Evolutionary conservation across 306 rosid genomes (phyloP).

Genomic region (Lathyrus sativus): DNA sequence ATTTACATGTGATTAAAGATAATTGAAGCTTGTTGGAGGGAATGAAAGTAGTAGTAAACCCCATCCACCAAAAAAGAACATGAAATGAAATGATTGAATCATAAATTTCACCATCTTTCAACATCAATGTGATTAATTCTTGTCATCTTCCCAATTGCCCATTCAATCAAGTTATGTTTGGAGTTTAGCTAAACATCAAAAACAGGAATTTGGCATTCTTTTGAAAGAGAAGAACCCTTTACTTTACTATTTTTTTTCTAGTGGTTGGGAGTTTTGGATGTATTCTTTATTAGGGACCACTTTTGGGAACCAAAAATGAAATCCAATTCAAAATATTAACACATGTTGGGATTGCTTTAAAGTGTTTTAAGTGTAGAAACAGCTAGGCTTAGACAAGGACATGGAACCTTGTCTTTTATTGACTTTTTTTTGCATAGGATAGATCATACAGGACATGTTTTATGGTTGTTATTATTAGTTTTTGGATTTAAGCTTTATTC

Average conservation of each 20-base stretch:
- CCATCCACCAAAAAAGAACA: slow-evolving; percentile 49
- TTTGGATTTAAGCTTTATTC: slow-evolving; percentile 30
- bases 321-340: slow-evolving; percentile 26
- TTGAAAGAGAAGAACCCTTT: slow-evolving; percentile 37
- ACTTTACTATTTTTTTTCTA: slow-evolving; percentile 13
- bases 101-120: slow-evolving; percentile 57
- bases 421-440: slow-evolving; percentile 44
- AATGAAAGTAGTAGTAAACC: background rate
- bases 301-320: slow-evolving; percentile 34
- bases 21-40: slow-evolving; percentile 1
- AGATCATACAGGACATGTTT: background rate
- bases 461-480: background rate
- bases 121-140: slow-evolving; percentile 64
- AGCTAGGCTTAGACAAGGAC: slow-evolving; percentile 79
- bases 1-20: background rate
- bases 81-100: slow-evolving; percentile 57
- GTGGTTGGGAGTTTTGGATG: slow-evolving; percentile 74
- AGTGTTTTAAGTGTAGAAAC: slow-evolving; percentile 60
- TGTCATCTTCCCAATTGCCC: slow-evolving; percentile 56
- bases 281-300: slow-evolving; percentile 55
- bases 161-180: slow-evolving; percentile 44
- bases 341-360: slow-evolving; percentile 57
- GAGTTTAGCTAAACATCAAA: slow-evolving; percentile 58
- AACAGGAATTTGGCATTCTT: slow-evolving; percentile 54
- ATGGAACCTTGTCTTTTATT: slow-evolving; percentile 71